These are phyloP conservation scores for Penicillium polonicum DNA, from an alignment of 2,329 filamentous ascomycete species.

Conservation along the genomic window DNA sequence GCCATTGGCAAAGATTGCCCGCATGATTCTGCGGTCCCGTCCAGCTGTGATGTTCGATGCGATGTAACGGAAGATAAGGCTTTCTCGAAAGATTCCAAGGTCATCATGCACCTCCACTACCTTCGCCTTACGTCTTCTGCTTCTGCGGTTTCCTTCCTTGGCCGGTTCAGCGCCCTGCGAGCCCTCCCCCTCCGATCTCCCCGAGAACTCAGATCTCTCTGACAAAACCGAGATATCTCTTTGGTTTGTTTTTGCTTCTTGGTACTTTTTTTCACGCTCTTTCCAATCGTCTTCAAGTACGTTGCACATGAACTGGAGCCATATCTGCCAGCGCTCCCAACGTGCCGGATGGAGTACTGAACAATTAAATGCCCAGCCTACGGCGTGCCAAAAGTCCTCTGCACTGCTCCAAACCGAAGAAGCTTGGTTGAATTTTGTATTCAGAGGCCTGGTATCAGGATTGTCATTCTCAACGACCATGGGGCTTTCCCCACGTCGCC, in stretches of 20 bases:
- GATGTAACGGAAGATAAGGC: slow-evolving; percentile 48
- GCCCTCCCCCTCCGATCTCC: slow-evolving; percentile 25
- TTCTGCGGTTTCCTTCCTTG: neutral
- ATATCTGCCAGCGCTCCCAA: slow-evolving; percentile 79
- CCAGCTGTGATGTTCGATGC: slow-evolving; percentile 31
- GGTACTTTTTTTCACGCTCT: slow-evolving; percentile 27
- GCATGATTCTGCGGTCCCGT: slow-evolving; percentile 43
- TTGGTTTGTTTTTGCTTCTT: slow-evolving; percentile 27
- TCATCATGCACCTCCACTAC: slow-evolving; percentile 10
- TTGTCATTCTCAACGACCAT: slow-evolving; percentile 25
- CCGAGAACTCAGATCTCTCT: neutral
- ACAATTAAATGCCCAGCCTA: slow-evolving; percentile 94
- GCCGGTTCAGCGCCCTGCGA: neutral
- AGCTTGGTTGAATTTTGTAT: slow-evolving; percentile 60
- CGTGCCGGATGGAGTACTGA: slow-evolving; percentile 68
- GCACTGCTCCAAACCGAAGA: slow-evolving; percentile 72
- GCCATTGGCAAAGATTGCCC: slow-evolving; percentile 51
- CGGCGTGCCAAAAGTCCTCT: slow-evolving; percentile 82
- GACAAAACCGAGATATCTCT: neutral
- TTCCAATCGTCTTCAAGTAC: slow-evolving; percentile 48
- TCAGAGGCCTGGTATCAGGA: slow-evolving; percentile 54
- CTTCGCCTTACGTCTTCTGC: neutral
- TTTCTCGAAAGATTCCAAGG: slow-evolving; percentile 32
- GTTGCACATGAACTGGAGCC: slow-evolving; percentile 69
- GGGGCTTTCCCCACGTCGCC: slow-evolving; percentile 23